Evolutionary conservation across 2,329 filamentous ascomycete species (phyloP).

Genomic region (Aspergillus aculeatus): DNA sequence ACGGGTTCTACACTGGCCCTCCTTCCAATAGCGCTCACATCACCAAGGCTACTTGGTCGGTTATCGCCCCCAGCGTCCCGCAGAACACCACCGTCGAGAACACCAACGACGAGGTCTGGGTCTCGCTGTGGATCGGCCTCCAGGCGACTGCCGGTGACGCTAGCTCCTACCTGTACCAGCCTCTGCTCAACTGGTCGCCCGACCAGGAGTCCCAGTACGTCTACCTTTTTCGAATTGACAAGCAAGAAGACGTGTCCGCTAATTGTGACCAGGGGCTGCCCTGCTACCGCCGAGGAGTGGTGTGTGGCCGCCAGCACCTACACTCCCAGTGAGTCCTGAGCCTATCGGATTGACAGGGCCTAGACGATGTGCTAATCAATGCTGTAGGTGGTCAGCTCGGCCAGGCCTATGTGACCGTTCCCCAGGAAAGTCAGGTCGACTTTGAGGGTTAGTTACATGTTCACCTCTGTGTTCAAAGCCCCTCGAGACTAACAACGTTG

Average conservation of each 20-base stretch:
- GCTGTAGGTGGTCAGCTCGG: constrained; percentile 15
- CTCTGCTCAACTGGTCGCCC: constrained; percentile 20
- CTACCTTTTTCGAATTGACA: neutral
- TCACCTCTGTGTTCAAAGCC: too few relatives aligned
- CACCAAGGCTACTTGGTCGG: constrained; percentile 20
- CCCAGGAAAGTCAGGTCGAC: constrained; percentile 12
- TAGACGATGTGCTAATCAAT: neutral
- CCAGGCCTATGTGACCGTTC: constrained; percentile 18
- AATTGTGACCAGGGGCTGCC: constrained; percentile 13
- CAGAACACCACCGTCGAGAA: constrained; percentile 4
- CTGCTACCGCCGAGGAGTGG: constrained; percentile 16
- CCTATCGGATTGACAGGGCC: neutral
- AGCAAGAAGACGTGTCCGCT: neutral
- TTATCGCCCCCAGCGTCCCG: constrained; percentile 16
- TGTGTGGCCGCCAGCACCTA: constrained; percentile 22
- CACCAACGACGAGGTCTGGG: constrained; percentile 16
- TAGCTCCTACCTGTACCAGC: constrained; percentile 17
- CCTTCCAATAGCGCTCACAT: constrained; percentile 15
- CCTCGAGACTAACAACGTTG: neutral
- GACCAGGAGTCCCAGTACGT: constrained; percentile 20
- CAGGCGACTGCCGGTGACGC: constrained; percentile 11
- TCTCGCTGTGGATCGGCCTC: constrained; percentile 20
- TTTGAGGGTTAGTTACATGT: constrained; percentile 16
- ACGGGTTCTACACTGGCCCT: constrained; percentile 21
- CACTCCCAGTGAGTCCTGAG: constrained; percentile 13